Evolutionary conservation across 2,329 filamentous ascomycete genomes (phyloP).

Genomic region (Stagonosporopsis vannaccii): DNA sequence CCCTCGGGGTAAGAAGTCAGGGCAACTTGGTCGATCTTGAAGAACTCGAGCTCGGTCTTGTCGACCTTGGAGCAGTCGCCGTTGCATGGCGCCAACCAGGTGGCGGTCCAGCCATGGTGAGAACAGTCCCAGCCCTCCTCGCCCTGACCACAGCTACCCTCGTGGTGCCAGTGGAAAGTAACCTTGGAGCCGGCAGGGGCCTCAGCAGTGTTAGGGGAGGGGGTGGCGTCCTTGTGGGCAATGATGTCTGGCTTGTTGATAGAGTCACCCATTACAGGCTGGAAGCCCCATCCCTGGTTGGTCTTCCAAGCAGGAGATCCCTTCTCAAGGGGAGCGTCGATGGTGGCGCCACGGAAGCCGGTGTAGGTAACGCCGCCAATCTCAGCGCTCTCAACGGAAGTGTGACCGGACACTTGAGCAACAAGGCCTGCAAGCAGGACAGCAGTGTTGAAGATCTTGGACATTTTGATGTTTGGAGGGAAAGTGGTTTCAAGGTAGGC

Average conservation of each 20-base stretch:
- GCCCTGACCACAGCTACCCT: constrained; percentile 30
- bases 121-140: constrained; percentile 45
- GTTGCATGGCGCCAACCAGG: constrained; percentile 42
- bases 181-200: constrained; percentile 40
- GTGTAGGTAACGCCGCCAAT: constrained; percentile 39
- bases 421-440: constrained; percentile 39
- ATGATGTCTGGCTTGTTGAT: constrained; percentile 42
- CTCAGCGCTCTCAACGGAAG: constrained; percentile 36
- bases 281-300: constrained; percentile 43
- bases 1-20: constrained; percentile 39
- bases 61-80: constrained; percentile 44
- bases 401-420: constrained; percentile 36
- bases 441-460: constrained; percentile 38
- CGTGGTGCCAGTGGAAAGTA: constrained; percentile 43
- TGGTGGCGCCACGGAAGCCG: constrained; percentile 37
- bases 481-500: not conserved
- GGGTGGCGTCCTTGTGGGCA: constrained; percentile 39
- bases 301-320: constrained; percentile 45
- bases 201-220: constrained; percentile 39
- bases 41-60: constrained; percentile 41
- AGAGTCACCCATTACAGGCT: constrained; percentile 38
- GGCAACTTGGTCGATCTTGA: constrained; percentile 44
- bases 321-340: constrained; percentile 32
- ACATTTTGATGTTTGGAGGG: constrained; percentile 26
- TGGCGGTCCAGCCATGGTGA: constrained; percentile 45